Evolutionary conservation across 169 alveolate species (phyloP), one percentile per base, ranked within the genome.

Genomic region (Plasmodium inui): DNA sequence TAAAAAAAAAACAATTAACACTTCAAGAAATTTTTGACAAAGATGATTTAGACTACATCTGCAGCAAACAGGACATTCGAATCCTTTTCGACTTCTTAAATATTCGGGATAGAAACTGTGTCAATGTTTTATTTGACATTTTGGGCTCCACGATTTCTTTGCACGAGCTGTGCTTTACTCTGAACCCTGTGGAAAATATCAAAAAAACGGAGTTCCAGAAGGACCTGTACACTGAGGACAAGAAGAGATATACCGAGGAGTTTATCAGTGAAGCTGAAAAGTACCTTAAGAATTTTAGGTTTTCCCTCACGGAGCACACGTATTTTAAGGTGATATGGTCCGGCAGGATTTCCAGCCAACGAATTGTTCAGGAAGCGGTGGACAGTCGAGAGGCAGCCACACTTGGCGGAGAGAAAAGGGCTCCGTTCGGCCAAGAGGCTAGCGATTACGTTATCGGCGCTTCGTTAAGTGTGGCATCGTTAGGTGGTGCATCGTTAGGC

Each of bases 311-410:
- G 37, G 95, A 91, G 9, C 95, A 91, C 57, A 70, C 95, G 37
- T 71, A 91, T 91, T 71, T 91, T 81, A 91, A 91, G 82, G 50
- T 82, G 61, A 44, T 91, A 70, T 91, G 95, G 95, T 80, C 95
- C 37, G 95, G 95, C 3, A 91, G 83, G 37, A 91, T 91, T 34
- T 46, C 81, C 14, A 81, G 83, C 22, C 95, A 91, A 34, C 30
- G 95, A 81, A 91, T 91, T 46, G 50, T 46, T 71, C 81, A 82
- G 28, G 94, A 88, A 19, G 22, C 57, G 17, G 41, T 67, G 76
- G 76, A 28, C 37, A 19, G 37, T 6, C 37, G 30, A 41, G 76
- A 67, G 76, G 76, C 34, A 67, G 28, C 26, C 34, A 19, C 37
- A 22, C 0, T 46, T 46, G 57, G 57, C 32, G 30, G 12, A 3